These are phyloP conservation scores for Amniculicola lignicola DNA, from an alignment of 495 filamentous ascomycete species.

Conservation along the genomic window DNA sequence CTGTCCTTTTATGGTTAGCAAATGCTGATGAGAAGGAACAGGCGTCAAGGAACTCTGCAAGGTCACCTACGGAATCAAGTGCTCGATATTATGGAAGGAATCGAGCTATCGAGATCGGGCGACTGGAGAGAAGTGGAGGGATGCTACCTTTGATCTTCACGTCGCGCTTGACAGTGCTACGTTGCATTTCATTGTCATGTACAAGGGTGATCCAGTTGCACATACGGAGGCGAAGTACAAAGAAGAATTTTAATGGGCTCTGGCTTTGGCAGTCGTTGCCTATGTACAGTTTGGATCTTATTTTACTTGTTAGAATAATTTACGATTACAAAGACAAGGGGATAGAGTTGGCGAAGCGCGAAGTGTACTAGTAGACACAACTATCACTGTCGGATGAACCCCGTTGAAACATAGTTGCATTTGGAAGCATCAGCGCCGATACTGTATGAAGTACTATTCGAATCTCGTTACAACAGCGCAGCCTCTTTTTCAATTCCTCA, in stretches of 20 bases:
- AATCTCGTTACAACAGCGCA: slow-evolving; percentile 43
- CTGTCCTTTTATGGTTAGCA: neutral
- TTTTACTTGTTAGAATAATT: too few species aligned
- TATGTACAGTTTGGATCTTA: too few species aligned
- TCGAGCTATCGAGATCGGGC: neutral
- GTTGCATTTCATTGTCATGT: neutral
- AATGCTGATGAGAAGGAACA: neutral
- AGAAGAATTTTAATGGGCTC: slow-evolving; percentile 3
- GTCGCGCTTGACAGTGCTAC: slow-evolving; percentile 3
- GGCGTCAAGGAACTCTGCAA: slow-evolving; percentile 4
- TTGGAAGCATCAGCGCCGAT: too few species aligned
- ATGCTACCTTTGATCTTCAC: slow-evolving; percentile 9
- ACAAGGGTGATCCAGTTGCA: neutral
- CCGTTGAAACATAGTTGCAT: too few species aligned
- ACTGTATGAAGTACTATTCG: too few species aligned
- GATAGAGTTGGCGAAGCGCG: too few species aligned
- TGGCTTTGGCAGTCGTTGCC: too few species aligned
- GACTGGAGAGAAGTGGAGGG: slow-evolving; percentile 3
- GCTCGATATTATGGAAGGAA: neutral
- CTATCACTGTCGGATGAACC: too few species aligned
- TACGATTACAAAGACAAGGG: too few species aligned
- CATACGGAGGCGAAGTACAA: slow-evolving; percentile 9
- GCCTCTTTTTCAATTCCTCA: slow-evolving; percentile 43
- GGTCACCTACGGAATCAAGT: slow-evolving; percentile 1
- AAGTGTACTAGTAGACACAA: too few species aligned